These are phyloP conservation scores for Candida smagusa DNA, from an alignment of 1,139 yeast genomes.

Conservation along the genomic window DNA sequence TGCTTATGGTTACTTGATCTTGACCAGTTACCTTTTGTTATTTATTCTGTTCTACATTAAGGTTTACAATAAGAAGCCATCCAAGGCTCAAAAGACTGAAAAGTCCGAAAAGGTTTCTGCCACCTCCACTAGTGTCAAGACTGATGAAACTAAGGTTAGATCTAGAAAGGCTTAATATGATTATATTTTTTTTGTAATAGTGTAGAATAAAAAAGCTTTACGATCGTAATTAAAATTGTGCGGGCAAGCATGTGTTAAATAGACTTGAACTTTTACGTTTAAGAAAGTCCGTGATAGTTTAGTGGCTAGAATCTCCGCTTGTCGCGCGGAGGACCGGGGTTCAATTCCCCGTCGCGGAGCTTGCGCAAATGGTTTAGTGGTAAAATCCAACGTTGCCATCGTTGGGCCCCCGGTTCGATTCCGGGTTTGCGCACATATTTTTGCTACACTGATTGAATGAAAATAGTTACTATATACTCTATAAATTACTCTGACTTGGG, in stretches of 20 bases:
- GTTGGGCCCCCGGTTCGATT: too few relatives aligned
- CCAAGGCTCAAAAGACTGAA: slow-evolving; percentile 7
- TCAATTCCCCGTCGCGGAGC: slow-evolving; percentile 70
- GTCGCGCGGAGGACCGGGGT: slow-evolving; percentile 69
- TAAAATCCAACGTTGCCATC: too few relatives aligned
- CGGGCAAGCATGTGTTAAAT: too few relatives aligned
- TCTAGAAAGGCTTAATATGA: slow-evolving; percentile 41
- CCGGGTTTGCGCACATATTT: not conserved
- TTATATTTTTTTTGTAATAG: not conserved
- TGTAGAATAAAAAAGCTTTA: too few relatives aligned
- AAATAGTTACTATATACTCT: too few relatives aligned
- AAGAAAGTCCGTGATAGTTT: slow-evolving; percentile 39
- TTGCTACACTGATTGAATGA: not conserved
- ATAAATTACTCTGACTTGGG: not conserved
- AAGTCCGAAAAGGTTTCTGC: slow-evolving; percentile 10
- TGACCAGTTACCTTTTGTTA: slow-evolving; percentile 84
- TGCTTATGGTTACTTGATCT: slow-evolving; percentile 80
- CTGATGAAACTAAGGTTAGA: slow-evolving; percentile 29
- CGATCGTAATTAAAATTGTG: too few relatives aligned
- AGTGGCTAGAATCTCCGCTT: slow-evolving; percentile 49
- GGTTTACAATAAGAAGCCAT: slow-evolving; percentile 52
- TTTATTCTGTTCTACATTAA: slow-evolving; percentile 92
- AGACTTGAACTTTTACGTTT: too few relatives aligned
- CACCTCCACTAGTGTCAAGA: slow-evolving; percentile 15
- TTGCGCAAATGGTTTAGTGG: too few relatives aligned